Percentiles rank a stretch among this genome's conserved stretches.
Conservation (phyloP, 768 basidiomycete species). For the Leccinum arenicola region DNA sequence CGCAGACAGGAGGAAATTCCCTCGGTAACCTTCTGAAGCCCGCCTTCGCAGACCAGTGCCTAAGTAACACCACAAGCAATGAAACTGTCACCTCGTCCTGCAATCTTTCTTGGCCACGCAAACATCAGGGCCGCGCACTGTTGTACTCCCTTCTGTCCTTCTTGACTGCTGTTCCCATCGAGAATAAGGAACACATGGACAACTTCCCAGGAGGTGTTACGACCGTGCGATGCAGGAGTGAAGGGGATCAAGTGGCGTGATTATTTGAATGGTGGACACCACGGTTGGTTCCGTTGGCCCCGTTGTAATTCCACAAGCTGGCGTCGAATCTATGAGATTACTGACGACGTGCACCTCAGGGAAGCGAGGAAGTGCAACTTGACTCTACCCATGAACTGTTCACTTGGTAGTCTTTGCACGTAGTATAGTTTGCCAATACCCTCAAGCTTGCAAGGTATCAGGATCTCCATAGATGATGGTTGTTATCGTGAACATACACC, state of each 20-base stretch:
- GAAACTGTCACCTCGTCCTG: neutral
- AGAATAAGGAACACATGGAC: neutral
- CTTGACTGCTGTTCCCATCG: constrained; percentile 25
- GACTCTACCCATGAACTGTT: neutral
- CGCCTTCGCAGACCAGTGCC: neutral
- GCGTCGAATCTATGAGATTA: neutral
- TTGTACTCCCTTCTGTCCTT: constrained; percentile 81
- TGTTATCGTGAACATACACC: neutral
- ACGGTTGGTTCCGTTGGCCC: neutral
- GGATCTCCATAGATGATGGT: neutral
- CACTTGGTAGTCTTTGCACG: neutral
- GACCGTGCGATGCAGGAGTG: neutral
- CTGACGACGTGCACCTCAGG: neutral
- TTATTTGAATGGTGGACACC: neutral
- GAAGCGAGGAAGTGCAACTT: neutral
- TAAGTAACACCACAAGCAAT: neutral
- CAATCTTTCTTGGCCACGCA: constrained; percentile 34
- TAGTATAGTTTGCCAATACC: neutral
- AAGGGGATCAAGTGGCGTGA: constrained; percentile 4
- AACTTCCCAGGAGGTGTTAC: neutral
- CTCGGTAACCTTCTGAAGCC: constrained; percentile 1
- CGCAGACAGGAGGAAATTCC: constrained; percentile 5
- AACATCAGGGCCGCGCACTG: constrained; percentile 68
- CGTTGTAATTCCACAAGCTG: neutral
- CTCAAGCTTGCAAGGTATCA: neutral